Percentiles rank a stretch among this genome's conserved stretches.
Evolutionary conservation across 2,329 filamentous ascomycete genomes (phyloP).

Genomic region (Pestalotiopsis fici): DNA sequence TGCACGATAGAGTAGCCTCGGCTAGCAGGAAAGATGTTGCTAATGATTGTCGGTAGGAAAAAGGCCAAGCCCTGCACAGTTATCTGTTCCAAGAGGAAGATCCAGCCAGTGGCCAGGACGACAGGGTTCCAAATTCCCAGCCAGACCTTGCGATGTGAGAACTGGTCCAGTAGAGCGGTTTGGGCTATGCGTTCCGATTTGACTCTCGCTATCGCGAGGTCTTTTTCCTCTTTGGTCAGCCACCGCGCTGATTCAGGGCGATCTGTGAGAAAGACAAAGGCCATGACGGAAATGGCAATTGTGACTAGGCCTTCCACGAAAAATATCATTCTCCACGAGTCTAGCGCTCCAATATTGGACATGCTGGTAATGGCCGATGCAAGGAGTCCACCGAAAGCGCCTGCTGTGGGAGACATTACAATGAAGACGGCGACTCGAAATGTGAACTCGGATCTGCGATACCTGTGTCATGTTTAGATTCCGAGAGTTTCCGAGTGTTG

Average conservation of each 20-base stretch:
- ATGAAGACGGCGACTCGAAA: slow-evolving; percentile 71
- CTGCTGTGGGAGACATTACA: slow-evolving; percentile 69
- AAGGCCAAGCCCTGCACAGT: slow-evolving; percentile 72
- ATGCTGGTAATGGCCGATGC: slow-evolving; percentile 65
- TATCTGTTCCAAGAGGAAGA: slow-evolving; percentile 42
- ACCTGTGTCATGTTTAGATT: slow-evolving; percentile 28
- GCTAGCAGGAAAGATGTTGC: slow-evolving; percentile 62
- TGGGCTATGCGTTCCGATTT: slow-evolving; percentile 68
- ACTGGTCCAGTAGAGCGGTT: slow-evolving; percentile 63
- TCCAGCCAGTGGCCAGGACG: slow-evolving; percentile 22
- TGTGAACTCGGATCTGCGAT: slow-evolving; percentile 66
- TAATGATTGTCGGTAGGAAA: slow-evolving; percentile 71
- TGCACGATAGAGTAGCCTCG: slow-evolving; percentile 48
- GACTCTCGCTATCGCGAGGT: slow-evolving; percentile 65
- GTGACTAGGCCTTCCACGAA: slow-evolving; percentile 52
- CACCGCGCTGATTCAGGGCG: slow-evolving; percentile 68
- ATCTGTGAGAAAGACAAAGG: slow-evolving; percentile 68
- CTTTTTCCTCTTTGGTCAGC: slow-evolving; percentile 66
- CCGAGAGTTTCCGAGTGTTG: neutral
- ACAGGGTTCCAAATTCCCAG: slow-evolving; percentile 67
- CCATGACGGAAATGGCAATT: slow-evolving; percentile 53
- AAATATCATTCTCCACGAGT: slow-evolving; percentile 30
- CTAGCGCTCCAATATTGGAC: slow-evolving; percentile 43
- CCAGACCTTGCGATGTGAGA: slow-evolving; percentile 59
- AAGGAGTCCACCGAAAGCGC: slow-evolving; percentile 70